Percentiles rank a stretch among this genome's conserved stretches.
phyloP scores from a whole-genome alignment of 139 green algal species.

The Mychonastes homosphaera region DNA sequence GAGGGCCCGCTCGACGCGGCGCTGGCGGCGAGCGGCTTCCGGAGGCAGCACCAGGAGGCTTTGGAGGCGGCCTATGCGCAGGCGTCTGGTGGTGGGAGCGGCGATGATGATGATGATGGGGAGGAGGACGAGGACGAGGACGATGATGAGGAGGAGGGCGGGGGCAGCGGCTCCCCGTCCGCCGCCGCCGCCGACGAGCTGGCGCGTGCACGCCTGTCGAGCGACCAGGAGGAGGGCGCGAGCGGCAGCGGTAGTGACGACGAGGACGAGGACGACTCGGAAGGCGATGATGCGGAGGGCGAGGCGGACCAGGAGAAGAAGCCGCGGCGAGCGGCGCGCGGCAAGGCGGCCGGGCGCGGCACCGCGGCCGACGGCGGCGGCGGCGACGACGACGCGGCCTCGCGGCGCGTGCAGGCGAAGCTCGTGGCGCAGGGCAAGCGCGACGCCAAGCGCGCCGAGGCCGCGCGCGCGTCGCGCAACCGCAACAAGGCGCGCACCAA shows the following conservation, averaged over 20 bases:
- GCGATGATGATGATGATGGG: no score
- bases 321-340: background rate
- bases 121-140: constrained; percentile 1
- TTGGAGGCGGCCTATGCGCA: constrained; percentile 13
- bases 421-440: constrained; percentile 28
- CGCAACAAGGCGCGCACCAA: constrained; percentile 25
- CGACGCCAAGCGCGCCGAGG: constrained; percentile 5
- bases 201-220: no score
- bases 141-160: no score
- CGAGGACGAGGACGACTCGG: constrained; percentile 7
- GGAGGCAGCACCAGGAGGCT: constrained; percentile 35
- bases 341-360: background rate
- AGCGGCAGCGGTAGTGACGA: constrained; percentile 5
- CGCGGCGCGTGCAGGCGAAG: constrained; percentile 27
- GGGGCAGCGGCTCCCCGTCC: no score
- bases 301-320: background rate
- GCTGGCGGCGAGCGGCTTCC: constrained; percentile 58
- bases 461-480: constrained; percentile 20
- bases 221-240: constrained; percentile 3
- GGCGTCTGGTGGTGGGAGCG: constrained; percentile 1
- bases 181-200: no score
- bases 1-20: constrained; percentile 39
- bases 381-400: background rate
- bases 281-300: constrained; percentile 1
- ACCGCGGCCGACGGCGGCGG: constrained; percentile 1